phyloP scores from a whole-genome alignment of 192 early-diverging fungal species.

The Powellomyces hirtus region DNA sequence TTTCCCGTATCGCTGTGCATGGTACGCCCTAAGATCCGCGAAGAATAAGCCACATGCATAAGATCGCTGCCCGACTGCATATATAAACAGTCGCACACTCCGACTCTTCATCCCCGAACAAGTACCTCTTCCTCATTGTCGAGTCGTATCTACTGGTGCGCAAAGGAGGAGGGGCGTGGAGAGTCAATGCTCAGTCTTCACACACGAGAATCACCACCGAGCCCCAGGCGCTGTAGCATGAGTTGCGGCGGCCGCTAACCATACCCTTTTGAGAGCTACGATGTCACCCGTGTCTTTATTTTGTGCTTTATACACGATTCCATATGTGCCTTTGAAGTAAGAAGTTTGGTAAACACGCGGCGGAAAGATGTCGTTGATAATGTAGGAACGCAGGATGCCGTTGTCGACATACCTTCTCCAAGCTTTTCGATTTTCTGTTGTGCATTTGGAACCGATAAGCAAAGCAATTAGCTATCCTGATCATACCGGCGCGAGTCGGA shows the following conservation, averaged over 20 bases:
- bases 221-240: not conserved
- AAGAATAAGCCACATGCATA: too few relatives aligned
- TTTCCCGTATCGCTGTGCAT: conserved; percentile 73
- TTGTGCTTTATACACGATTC: conserved; percentile 98
- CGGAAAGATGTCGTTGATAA: not conserved
- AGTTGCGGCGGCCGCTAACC: not conserved
- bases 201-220: not conserved
- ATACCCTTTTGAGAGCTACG: conserved; percentile 83
- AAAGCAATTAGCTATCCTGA: not conserved
- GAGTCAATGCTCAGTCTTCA: not conserved
- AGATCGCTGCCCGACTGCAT: too few relatives aligned
- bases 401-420: conserved; percentile 1
- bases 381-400: not conserved
- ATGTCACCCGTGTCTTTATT: conserved; percentile 90
- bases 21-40: conserved; percentile 35
- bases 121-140: conserved; percentile 50
- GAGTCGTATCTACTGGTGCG: conserved; percentile 45
- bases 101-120: not conserved
- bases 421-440: conserved; percentile 24
- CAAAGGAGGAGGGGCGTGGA: too few relatives aligned
- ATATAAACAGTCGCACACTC: not conserved
- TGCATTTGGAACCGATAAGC: not conserved
- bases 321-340: conserved; percentile 71
- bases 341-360: not conserved
- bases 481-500: not conserved